phyloP scores from a whole-genome alignment of 192 early-diverging fungal genomes.

The Entrophospora sp. region DNA sequence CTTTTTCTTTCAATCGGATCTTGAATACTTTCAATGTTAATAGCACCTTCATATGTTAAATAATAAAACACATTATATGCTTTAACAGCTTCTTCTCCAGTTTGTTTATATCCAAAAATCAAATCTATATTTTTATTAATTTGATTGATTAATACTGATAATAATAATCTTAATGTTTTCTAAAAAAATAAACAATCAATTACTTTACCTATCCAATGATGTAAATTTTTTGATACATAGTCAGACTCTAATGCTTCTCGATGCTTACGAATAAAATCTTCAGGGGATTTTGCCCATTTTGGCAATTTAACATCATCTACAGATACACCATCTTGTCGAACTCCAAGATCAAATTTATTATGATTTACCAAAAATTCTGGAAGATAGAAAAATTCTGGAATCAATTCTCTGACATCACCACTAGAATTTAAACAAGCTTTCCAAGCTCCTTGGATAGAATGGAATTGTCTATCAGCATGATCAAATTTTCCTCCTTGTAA shows the following conservation, averaged over 20 bases:
- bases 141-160: too few relatives aligned
- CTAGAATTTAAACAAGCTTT: slow-evolving; percentile 36
- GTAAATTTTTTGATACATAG: slow-evolving; percentile 65
- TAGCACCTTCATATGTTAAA: slow-evolving; percentile 70
- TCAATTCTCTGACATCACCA: slow-evolving; percentile 80
- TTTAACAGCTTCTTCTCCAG: slow-evolving; percentile 63
- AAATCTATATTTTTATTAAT: too few relatives aligned
- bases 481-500: slow-evolving; percentile 61
- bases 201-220: slow-evolving; percentile 65
- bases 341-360: slow-evolving; percentile 47
- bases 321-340: slow-evolving; percentile 6
- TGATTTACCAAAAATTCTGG: slow-evolving; percentile 73
- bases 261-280: slow-evolving; percentile 79
- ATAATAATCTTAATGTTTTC: too few relatives aligned
- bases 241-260: slow-evolving; percentile 66
- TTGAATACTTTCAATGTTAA: slow-evolving; percentile 60
- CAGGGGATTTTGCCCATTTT: slow-evolving; percentile 64
- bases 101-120: slow-evolving; percentile 80
- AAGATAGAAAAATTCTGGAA: slow-evolving; percentile 86
- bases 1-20: slow-evolving; percentile 63
- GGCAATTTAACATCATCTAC: slow-evolving; percentile 50
- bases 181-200: too few relatives aligned
- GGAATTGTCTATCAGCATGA: slow-evolving; percentile 66
- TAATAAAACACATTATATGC: slow-evolving; percentile 72
- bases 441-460: slow-evolving; percentile 60